Percentiles rank a stretch among this genome's conserved stretches.
Conservation (phyloP, 345 rosid genomes). For the Cochlearia excelsa region DNA sequence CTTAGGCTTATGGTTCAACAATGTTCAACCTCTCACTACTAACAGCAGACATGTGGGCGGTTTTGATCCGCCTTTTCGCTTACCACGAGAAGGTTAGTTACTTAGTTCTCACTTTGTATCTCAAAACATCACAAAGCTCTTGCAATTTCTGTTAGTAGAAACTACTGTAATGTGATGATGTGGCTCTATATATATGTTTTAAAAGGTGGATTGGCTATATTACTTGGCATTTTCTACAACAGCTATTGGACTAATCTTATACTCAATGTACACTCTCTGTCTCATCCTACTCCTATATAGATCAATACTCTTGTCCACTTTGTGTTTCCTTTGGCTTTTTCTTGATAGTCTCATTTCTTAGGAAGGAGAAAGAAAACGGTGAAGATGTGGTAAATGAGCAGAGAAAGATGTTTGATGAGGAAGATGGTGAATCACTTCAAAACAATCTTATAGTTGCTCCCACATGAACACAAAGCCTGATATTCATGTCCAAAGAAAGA, state of each 20-base stretch:
- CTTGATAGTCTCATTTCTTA: background rate
- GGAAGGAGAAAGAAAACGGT: constrained; percentile 18
- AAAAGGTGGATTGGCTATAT: constrained; percentile 49
- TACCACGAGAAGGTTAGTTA: constrained; percentile 39
- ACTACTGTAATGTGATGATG: no score
- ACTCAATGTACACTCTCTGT: constrained; percentile 51
- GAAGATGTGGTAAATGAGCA: background rate
- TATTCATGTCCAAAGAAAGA: no score
- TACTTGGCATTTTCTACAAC: constrained; percentile 76
- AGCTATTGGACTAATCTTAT: constrained; percentile 59
- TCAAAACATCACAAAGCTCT: no score
- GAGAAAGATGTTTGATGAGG: constrained; percentile 46
- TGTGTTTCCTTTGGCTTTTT: background rate
- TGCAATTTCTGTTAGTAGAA: no score
- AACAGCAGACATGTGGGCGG: constrained; percentile 96
- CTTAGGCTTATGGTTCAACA: constrained; percentile 73
- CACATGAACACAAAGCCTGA: background rate
- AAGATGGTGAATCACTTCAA: constrained; percentile 7
- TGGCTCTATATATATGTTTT: no score
- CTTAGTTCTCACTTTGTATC: no score
- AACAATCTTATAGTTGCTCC: background rate
- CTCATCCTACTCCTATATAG: background rate
- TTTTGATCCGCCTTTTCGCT: constrained; percentile 74
- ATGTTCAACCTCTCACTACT: constrained; percentile 90
- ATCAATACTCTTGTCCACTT: background rate